Conservation (phyloP, 23 red algal genomes). For the Gracilaria vermiculophylla region DNA sequence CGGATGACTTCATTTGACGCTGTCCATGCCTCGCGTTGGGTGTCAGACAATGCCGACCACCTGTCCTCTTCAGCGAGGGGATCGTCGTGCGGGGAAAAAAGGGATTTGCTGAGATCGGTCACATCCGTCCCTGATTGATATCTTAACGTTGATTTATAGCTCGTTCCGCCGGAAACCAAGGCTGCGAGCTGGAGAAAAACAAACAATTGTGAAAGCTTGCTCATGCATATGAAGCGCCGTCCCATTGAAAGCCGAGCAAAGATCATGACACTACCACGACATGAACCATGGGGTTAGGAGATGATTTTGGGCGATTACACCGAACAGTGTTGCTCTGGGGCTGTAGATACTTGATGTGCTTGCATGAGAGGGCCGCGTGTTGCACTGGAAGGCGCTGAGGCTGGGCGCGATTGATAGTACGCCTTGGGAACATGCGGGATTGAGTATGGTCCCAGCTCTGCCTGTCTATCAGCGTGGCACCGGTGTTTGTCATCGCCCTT, state of each 20-base stretch:
- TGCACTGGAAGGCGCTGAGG: no score
- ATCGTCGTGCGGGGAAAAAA: constrained; percentile 35
- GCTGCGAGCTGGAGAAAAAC: neutral
- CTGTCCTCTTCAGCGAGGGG: constrained; percentile 41
- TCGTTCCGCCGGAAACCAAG: neutral
- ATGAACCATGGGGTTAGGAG: neutral
- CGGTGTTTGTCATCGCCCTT: no score
- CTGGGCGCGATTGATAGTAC: no score
- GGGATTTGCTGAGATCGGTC: constrained; percentile 21
- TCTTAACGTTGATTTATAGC: constrained; percentile 10
- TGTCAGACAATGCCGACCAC: constrained; percentile 42
- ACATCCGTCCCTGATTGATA: constrained; percentile 19
- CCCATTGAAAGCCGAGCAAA: neutral
- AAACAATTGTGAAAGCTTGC: neutral
- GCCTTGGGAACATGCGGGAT: no score
- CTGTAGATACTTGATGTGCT: no score
- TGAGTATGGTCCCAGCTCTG: no score
- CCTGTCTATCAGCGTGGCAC: no score
- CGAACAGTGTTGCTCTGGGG: no score
- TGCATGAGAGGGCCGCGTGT: no score
- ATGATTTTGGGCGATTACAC: no score
- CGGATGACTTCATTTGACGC: constrained; percentile 20
- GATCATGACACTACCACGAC: neutral
- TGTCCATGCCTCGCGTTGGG: constrained; percentile 58
- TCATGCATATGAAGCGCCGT: neutral